phyloP scores from a whole-genome alignment of 2,329 filamentous ascomycete species.

The Gnomoniopsis sp. region DNA sequence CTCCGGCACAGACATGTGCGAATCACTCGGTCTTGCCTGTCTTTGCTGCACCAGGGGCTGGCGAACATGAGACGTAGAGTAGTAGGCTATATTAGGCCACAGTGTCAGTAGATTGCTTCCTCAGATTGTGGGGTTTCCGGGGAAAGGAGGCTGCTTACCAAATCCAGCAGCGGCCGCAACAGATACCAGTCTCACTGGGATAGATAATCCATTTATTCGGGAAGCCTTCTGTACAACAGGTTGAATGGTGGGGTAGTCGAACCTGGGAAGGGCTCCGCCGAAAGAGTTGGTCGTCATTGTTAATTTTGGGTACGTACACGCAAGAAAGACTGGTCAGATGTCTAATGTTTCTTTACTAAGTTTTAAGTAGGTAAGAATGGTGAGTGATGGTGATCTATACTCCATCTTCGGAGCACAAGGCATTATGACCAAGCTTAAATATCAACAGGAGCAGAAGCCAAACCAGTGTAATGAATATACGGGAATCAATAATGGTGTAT shows the following conservation, averaged over 20 bases:
- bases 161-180: slow-evolving; percentile 14
- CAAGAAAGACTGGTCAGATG: neutral
- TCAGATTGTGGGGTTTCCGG: too few relatives aligned
- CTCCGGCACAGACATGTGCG: neutral
- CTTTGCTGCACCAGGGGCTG: neutral
- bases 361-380: neutral
- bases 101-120: neutral
- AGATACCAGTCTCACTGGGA: slow-evolving; percentile 11
- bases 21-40: neutral
- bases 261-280: slow-evolving; percentile 17
- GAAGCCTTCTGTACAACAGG: slow-evolving; percentile 13
- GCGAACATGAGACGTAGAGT: slow-evolving; percentile 8
- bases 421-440: slow-evolving; percentile 14
- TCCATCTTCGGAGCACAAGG: slow-evolving; percentile 4
- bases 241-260: slow-evolving; percentile 16
- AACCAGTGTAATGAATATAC: neutral
- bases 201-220: slow-evolving; percentile 8
- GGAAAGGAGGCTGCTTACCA: neutral
- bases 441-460: neutral
- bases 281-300: slow-evolving; percentile 19
- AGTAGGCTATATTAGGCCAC: slow-evolving; percentile 1
- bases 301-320: neutral
- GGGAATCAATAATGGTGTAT: neutral
- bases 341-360: neutral
- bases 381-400: slow-evolving; percentile 15